These are phyloP conservation scores for Rubia balearica DNA, from an alignment of 305 asterid species.

Conservation along the genomic window DNA sequence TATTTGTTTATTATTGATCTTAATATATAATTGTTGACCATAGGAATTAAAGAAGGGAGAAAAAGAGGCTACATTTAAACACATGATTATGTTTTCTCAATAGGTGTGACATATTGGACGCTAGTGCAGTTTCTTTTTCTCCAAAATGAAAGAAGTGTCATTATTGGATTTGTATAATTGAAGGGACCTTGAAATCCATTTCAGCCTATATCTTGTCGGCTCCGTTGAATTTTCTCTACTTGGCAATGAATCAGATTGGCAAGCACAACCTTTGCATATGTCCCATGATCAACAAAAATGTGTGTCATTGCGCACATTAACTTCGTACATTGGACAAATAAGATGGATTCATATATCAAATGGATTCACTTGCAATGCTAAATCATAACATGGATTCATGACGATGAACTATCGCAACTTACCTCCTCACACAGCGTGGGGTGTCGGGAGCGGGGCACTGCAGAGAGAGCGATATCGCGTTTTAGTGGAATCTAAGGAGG, in stretches of 20 bases:
- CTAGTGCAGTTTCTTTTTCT: not conserved
- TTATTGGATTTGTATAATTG: slow-evolving; percentile 2
- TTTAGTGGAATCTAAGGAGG: slow-evolving; percentile 27
- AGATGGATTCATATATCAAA: not conserved
- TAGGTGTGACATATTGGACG: not conserved
- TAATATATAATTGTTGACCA: no score
- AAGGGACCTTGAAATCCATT: not conserved
- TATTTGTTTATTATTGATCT: no score
- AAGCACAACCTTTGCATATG: not conserved
- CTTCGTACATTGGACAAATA: not conserved
- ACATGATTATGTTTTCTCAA: not conserved
- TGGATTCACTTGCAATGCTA: not conserved
- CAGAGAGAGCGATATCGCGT: not conserved
- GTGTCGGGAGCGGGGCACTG: not conserved
- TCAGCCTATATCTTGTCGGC: not conserved
- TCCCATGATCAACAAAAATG: not conserved
- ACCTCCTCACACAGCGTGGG: not conserved
- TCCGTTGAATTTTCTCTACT: not conserved
- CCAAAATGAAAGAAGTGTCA: not conserved
- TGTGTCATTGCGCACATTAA: not conserved
- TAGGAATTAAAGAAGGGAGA: no score
- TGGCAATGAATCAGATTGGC: not conserved
- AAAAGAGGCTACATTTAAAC: no score
- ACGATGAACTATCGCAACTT: no score
- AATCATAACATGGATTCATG: not conserved